Conservation (phyloP, 2,329 filamentous ascomycete genomes). For the Ambrosiella beaveri region DNA sequence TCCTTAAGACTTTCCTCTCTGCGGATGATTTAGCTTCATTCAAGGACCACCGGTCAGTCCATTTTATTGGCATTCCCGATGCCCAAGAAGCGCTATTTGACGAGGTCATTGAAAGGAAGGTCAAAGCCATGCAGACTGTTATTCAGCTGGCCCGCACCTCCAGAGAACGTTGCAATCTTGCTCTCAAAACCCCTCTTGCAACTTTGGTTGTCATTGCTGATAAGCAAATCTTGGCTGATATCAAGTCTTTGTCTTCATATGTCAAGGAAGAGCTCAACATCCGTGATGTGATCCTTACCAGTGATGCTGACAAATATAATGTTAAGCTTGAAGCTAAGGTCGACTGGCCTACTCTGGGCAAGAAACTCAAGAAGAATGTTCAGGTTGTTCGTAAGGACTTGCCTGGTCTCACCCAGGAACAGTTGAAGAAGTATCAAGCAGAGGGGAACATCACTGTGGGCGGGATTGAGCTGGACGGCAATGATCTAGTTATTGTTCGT, state of each 20-base stretch:
- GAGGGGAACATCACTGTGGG: constrained; percentile 65
- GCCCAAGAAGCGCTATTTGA: constrained; percentile 71
- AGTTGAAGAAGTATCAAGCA: constrained; percentile 63
- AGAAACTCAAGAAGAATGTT: constrained; percentile 83
- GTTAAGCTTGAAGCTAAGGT: constrained; percentile 68
- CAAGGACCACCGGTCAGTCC: constrained; percentile 60
- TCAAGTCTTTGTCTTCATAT: constrained; percentile 62
- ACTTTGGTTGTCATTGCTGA: constrained; percentile 69
- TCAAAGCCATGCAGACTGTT: constrained; percentile 73
- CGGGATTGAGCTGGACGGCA: constrained; percentile 65
- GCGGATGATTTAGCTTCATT: constrained; percentile 37
- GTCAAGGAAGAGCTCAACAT: constrained; percentile 76
- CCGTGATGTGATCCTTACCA: constrained; percentile 59
- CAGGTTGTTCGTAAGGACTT: constrained; percentile 72
- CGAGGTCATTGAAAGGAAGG: constrained; percentile 58
- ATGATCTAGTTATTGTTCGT: constrained; percentile 46
- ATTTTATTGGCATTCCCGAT: constrained; percentile 71
- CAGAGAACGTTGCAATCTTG: constrained; percentile 59
- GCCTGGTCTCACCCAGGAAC: constrained; percentile 52
- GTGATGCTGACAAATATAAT: constrained; percentile 67
- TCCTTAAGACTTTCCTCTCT: constrained; percentile 62
- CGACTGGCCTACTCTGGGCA: constrained; percentile 76
- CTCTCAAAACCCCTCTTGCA: constrained; percentile 70
- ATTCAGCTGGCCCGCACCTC: constrained; percentile 70
- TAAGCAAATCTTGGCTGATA: constrained; percentile 56